These are phyloP conservation scores for Pyropia yezoensis DNA, from an alignment of 23 red algal genomes.

Conservation along the genomic window DNA sequence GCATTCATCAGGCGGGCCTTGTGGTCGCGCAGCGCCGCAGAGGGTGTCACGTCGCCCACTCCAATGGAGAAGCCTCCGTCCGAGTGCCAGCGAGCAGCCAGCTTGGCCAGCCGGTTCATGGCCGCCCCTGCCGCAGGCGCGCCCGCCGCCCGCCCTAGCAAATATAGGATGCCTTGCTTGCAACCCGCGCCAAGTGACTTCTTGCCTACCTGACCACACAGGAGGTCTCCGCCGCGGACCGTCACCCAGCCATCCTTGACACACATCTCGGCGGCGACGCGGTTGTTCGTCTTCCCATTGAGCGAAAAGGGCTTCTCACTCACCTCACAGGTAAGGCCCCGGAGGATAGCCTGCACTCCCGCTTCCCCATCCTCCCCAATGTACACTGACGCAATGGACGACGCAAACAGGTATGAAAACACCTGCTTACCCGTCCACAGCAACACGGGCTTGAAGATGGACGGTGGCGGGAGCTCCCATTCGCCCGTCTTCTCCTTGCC, in stretches of 20 bases:
- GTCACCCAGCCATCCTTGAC: conserved; percentile 66
- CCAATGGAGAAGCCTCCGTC: conserved; percentile 89
- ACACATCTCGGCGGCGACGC: conserved; percentile 42
- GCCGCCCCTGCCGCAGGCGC: conserved; percentile 52
- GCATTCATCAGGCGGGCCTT: conserved; percentile 42
- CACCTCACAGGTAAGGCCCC: conserved; percentile 41
- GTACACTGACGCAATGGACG: too few species aligned
- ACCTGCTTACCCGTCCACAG: conserved; percentile 98
- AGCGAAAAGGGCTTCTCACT: conserved; percentile 35
- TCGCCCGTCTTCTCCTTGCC: not conserved
- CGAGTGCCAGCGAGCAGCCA: conserved; percentile 66
- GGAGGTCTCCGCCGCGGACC: conserved; percentile 75
- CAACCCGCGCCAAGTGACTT: conserved; percentile 70
- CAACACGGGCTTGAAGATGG: conserved; percentile 71
- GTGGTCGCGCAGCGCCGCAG: conserved; percentile 11
- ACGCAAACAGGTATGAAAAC: conserved; percentile 25
- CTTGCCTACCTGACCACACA: conserved; percentile 91
- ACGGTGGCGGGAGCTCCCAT: conserved; percentile 62
- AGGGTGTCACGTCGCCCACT: conserved; percentile 88
- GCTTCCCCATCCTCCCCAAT: too few species aligned
- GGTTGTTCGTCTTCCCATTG: conserved; percentile 15
- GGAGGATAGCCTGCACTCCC: not conserved
- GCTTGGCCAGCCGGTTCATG: conserved; percentile 80
- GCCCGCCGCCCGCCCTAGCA: conserved; percentile 62
- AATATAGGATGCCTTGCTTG: conserved; percentile 78